Conservation (phyloP, 192 early-diverging fungal genomes). For the Cladochytrium replicatum region DNA sequence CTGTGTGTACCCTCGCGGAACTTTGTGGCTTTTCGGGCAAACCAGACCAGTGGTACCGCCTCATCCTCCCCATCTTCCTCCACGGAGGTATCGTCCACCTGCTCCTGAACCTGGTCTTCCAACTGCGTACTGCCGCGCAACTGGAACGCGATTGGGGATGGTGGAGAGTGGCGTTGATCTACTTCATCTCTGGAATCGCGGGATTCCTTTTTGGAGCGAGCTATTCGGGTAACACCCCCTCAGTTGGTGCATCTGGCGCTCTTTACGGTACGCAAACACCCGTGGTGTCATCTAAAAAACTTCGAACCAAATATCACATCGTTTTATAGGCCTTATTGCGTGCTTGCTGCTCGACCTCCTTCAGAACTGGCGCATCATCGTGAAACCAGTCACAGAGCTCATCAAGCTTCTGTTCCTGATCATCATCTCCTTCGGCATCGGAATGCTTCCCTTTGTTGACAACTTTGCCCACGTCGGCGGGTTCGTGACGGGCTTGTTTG, state of each 20-base stretch:
- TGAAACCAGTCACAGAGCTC: conserved; percentile 56
- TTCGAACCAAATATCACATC: neutral
- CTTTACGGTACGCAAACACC: conserved; percentile 39
- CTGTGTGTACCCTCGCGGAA: conserved; percentile 42
- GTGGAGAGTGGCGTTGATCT: conserved; percentile 60
- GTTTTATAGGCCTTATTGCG: conserved; percentile 56
- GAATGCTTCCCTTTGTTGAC: conserved; percentile 67
- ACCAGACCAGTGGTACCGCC: conserved; percentile 73
- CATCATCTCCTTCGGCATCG: conserved; percentile 56
- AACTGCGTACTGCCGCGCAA: conserved; percentile 54
- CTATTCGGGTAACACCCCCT: conserved; percentile 51
- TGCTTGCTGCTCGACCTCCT: conserved; percentile 67
- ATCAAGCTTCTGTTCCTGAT: conserved; percentile 53
- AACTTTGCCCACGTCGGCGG: conserved; percentile 85
- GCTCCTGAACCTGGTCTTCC: conserved; percentile 62
- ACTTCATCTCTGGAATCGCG: conserved; percentile 59
- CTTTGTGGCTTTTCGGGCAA: conserved; percentile 57
- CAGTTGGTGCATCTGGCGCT: conserved; percentile 45
- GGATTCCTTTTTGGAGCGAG: conserved; percentile 77
- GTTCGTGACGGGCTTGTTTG: conserved; percentile 52
- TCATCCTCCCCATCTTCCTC: conserved; percentile 71
- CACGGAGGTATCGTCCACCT: conserved; percentile 76
- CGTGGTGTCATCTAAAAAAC: neutral
- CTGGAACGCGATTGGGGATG: conserved; percentile 70
- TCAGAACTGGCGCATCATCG: conserved; percentile 63